Conservation (phyloP, 345 rosid species). For the Murraya paniculata region DNA sequence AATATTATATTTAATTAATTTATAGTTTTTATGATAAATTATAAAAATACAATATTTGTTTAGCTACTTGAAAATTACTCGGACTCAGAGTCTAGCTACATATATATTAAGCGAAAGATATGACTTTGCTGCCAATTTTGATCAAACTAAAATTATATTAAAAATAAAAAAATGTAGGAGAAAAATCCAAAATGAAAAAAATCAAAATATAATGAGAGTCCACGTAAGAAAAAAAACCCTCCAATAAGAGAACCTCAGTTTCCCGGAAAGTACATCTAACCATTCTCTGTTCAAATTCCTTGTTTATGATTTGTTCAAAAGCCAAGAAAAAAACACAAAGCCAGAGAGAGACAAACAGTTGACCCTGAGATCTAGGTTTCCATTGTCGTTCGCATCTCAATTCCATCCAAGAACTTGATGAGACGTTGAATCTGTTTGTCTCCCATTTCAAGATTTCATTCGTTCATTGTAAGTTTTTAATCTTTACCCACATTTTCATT, state of each 20-base stretch:
- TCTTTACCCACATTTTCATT: background rate
- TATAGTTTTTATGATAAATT: too few species aligned
- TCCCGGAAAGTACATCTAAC: background rate
- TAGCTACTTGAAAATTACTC: too few species aligned
- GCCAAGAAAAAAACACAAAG: background rate
- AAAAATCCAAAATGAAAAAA: too few species aligned
- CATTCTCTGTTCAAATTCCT: background rate
- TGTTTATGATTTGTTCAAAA: background rate
- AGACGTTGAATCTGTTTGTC: background rate
- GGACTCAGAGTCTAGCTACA: too few species aligned
- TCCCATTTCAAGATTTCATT: background rate
- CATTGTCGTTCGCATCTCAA: background rate
- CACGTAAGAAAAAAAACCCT: background rate
- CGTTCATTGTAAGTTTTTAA: background rate
- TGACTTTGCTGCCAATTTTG: too few species aligned
- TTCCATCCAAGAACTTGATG: background rate
- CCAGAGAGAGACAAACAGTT: background rate
- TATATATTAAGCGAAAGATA: too few species aligned
- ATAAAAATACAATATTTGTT: too few species aligned
- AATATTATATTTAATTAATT: too few species aligned
- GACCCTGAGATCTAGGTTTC: constrained; percentile 13
- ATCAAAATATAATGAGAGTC: too few species aligned
- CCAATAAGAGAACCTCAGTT: background rate
- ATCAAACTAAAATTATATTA: too few species aligned
- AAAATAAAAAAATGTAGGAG: too few species aligned